Conservation (phyloP, 2,329 filamentous ascomycete genomes). For the Aureobasidium namibiae region DNA sequence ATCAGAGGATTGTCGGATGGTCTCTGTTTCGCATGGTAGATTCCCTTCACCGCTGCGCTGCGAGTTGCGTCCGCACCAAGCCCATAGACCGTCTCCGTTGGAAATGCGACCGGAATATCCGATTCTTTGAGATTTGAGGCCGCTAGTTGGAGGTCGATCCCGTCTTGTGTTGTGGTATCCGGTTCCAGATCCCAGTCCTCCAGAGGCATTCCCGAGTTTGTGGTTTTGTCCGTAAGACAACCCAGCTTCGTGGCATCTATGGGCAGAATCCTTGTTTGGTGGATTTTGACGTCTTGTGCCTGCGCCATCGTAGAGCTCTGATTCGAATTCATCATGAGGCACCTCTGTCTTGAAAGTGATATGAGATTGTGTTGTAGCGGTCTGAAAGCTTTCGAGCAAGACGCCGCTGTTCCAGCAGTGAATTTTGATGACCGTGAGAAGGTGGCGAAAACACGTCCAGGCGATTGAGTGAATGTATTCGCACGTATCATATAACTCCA, state of each 20-base stretch:
- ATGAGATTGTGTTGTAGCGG: neutral
- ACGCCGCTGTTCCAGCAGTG: neutral
- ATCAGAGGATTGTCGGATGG: constrained; percentile 95
- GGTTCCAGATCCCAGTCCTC: constrained; percentile 26
- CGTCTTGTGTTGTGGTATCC: constrained; percentile 33
- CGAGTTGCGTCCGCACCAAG: constrained; percentile 92
- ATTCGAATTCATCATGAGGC: neutral
- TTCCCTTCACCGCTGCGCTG: constrained; percentile 75
- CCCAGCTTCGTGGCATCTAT: constrained; percentile 35
- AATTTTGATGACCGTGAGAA: neutral
- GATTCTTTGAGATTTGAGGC: constrained; percentile 57
- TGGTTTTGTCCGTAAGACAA: constrained; percentile 22
- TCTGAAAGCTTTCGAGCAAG: neutral
- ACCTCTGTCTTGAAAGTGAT: neutral
- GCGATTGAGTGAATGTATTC: neutral
- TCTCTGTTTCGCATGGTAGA: constrained; percentile 82
- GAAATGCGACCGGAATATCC: constrained; percentile 80
- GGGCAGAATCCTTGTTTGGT: constrained; percentile 29
- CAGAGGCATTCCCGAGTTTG: constrained; percentile 23
- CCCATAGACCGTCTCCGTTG: constrained; percentile 96
- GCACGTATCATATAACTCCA: neutral
- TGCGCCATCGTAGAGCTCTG: neutral
- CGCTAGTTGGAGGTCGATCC: constrained; percentile 52
- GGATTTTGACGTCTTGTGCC: neutral
- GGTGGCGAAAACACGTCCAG: neutral